A percentile compares a stretch with the other conserved stretches of the same genome.
Evolutionary conservation across 768 basidiomycete genomes (phyloP).

Genomic region (Phanerochaete sordida): DNA sequence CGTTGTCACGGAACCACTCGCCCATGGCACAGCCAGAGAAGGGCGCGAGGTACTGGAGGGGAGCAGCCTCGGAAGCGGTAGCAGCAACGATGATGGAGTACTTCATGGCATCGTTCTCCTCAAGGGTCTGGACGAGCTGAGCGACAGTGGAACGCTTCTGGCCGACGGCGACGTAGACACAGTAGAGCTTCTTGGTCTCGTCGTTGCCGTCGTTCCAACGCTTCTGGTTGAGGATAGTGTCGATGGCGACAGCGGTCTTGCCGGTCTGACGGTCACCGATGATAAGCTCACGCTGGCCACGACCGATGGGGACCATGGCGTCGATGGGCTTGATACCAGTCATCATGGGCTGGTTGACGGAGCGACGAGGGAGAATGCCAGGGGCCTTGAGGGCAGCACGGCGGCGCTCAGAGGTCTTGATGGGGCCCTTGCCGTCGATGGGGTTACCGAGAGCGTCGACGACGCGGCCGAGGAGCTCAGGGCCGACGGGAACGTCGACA

Average conservation of each 20-base stretch:
- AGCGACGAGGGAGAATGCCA: slow-evolving; percentile 98
- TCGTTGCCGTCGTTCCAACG: slow-evolving; percentile 98
- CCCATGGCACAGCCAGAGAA: slow-evolving; percentile 99
- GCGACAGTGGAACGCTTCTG: slow-evolving; percentile 99
- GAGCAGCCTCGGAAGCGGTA: slow-evolving; percentile 98
- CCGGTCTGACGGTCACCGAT: slow-evolving; percentile 99
- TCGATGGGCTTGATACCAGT: slow-evolving; percentile 99
- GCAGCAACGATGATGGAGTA: slow-evolving; percentile 99
- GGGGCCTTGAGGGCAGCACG: slow-evolving; percentile 99
- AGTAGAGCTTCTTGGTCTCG: slow-evolving; percentile 98
- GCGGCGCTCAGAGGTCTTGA: slow-evolving; percentile 88
- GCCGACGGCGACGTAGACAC: slow-evolving; percentile 98
- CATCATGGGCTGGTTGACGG: slow-evolving; percentile 99
- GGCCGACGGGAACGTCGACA: slow-evolving; percentile 99
- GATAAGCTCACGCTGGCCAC: slow-evolving; percentile 99
- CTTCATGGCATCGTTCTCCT: slow-evolving; percentile 99
- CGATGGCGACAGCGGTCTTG: slow-evolving; percentile 98
- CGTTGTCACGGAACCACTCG: slow-evolving; percentile 99
- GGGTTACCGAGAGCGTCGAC: slow-evolving; percentile 99
- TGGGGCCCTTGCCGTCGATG: slow-evolving; percentile 99
- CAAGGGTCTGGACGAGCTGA: slow-evolving; percentile 98
- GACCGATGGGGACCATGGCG: slow-evolving; percentile 99
- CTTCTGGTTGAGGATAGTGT: slow-evolving; percentile 99
- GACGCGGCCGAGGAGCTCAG: slow-evolving; percentile 95
- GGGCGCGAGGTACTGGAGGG: slow-evolving; percentile 98